Conservation (phyloP, 2,329 filamentous ascomycete species). For the Orbilia quercus region DNA sequence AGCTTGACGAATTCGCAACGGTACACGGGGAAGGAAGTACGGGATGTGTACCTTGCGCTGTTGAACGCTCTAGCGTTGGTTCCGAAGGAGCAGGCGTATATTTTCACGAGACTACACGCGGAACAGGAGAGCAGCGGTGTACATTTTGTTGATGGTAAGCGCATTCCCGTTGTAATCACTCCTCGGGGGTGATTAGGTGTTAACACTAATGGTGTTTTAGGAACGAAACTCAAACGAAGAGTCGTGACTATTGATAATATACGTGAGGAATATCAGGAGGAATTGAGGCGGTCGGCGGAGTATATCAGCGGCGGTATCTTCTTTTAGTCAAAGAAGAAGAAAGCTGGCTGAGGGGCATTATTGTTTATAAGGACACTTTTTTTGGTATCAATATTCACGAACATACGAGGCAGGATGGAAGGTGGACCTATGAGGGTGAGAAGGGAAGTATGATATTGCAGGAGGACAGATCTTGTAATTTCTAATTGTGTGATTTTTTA, state of each 20-base stretch:
- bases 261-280: slow-evolving; percentile 86
- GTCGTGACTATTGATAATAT: slow-evolving; percentile 88
- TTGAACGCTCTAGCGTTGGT: slow-evolving; percentile 94
- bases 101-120: slow-evolving; percentile 69
- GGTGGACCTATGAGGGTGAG: background rate
- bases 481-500: slow-evolving; percentile 9
- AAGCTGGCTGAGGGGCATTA: no score
- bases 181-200: no score
- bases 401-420: background rate
- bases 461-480: slow-evolving; percentile 1
- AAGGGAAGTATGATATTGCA: no score
- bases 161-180: no score
- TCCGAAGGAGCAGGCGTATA: slow-evolving; percentile 82
- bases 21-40: slow-evolving; percentile 66
- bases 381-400: slow-evolving; percentile 15
- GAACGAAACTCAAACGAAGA: slow-evolving; percentile 70
- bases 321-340: slow-evolving; percentile 16
- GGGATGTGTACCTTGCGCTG: slow-evolving; percentile 84
- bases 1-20: slow-evolving; percentile 71
- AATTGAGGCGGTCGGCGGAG: slow-evolving; percentile 75
- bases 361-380: background rate
- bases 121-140: slow-evolving; percentile 63
- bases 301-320: slow-evolving; percentile 76
- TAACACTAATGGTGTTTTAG: slow-evolving; percentile 43
- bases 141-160: slow-evolving; percentile 56